A percentile compares a stretch with the other conserved stretches of the same genome.
Evolutionary conservation across 2,329 filamentous ascomycete genomes (phyloP).

Genomic region (Aureobasidium lini): DNA sequence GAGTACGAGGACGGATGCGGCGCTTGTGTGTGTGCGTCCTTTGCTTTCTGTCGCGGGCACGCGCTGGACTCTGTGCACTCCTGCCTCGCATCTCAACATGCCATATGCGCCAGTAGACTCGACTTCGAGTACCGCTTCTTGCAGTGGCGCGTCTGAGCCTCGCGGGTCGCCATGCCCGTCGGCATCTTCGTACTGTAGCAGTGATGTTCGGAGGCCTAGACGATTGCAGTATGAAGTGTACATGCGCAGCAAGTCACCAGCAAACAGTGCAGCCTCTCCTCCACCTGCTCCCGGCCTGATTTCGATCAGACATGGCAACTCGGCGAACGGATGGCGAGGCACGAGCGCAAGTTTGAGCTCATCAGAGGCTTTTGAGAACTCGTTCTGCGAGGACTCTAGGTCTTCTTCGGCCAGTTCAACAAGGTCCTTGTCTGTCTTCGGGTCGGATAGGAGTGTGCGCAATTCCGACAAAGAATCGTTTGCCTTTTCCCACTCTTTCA

Average conservation of each 20-base stretch:
- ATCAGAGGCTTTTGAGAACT: conserved; percentile 56
- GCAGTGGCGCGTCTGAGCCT: conserved; percentile 59
- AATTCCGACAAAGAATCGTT: conserved; percentile 61
- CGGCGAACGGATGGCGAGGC: conserved; percentile 81
- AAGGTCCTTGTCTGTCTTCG: conserved; percentile 51
- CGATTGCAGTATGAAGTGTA: conserved; percentile 72
- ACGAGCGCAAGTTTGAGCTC: conserved; percentile 71
- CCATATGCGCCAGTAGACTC: conserved; percentile 72
- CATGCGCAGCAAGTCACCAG: conserved; percentile 81
- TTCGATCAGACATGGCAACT: conserved; percentile 84
- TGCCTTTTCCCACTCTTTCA: conserved; percentile 52
- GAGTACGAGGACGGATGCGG: conserved; percentile 84
- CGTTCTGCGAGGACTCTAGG: conserved; percentile 55
- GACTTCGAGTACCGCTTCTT: conserved; percentile 83
- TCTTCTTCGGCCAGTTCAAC: conserved; percentile 58
- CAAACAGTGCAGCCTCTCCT: conserved; percentile 84
- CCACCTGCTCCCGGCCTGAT: conserved; percentile 88
- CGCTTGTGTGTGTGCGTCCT: conserved; percentile 87
- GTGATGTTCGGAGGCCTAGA: conserved; percentile 55
- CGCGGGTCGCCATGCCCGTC: conserved; percentile 51
- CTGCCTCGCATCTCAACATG: conserved; percentile 74
- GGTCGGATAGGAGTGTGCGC: conserved; percentile 65
- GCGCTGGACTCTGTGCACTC: conserved; percentile 90
- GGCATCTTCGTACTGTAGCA: conserved; percentile 73
- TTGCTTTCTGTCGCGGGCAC: conserved; percentile 86